phyloP scores from a whole-genome alignment of 2,329 filamentous ascomycete genomes.

The Lithohypha guttulata region DNA sequence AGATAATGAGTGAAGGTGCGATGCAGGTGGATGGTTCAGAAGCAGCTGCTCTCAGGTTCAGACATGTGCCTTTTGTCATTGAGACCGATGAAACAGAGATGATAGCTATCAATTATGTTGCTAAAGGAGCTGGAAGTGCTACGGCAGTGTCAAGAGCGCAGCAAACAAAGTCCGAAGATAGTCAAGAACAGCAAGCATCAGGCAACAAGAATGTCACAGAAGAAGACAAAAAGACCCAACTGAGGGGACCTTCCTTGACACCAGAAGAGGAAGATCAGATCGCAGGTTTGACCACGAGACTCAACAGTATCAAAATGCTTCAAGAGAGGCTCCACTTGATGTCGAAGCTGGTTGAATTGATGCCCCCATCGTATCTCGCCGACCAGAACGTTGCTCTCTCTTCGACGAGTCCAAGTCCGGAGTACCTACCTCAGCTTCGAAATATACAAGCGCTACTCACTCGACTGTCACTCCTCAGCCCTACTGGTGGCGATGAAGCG shows the following conservation, averaged over 20 bases:
- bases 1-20: constrained; percentile 39
- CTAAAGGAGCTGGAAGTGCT: constrained; percentile 71
- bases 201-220: constrained; percentile 11
- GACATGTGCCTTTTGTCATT: constrained; percentile 72
- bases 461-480: constrained; percentile 70
- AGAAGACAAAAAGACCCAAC: constrained; percentile 23
- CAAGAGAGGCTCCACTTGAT: constrained; percentile 64
- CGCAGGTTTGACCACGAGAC: constrained; percentile 66
- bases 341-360: constrained; percentile 61
- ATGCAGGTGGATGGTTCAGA: constrained; percentile 61
- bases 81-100: constrained; percentile 95
- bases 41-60: constrained; percentile 56
- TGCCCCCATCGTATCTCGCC: constrained; percentile 56
- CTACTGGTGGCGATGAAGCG: constrained; percentile 26
- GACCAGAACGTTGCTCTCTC: constrained; percentile 29
- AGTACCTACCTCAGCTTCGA: constrained; percentile 63
- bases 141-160: constrained; percentile 34
- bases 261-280: constrained; percentile 57
- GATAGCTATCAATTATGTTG: constrained; percentile 92
- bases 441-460: constrained; percentile 78
- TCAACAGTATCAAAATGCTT: constrained; percentile 90
- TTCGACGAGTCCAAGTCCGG: constrained; percentile 23
- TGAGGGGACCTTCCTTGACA: constrained; percentile 30
- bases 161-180: constrained; percentile 13
- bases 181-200: constrained; percentile 9